These are phyloP conservation scores for Flammula alnicola DNA, from an alignment of 1,284 basidiomycete genomes.

Conservation along the genomic window DNA sequence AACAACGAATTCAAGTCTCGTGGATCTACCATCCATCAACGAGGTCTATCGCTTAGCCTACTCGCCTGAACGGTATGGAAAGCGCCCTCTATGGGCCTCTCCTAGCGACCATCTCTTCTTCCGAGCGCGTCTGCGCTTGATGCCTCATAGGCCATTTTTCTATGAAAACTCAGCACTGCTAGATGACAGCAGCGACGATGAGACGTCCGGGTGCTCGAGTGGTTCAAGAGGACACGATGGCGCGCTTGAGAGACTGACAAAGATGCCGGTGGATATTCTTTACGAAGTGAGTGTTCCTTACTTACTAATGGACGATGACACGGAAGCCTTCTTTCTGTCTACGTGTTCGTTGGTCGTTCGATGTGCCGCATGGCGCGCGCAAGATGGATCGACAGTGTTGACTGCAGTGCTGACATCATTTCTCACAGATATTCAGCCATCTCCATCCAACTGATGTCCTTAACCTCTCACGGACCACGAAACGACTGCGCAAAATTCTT, in stretches of 20 bases:
- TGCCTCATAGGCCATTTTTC: background rate
- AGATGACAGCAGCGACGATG: slow-evolving; percentile 1
- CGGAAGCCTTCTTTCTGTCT: background rate
- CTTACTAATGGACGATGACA: no score
- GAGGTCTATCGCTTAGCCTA: slow-evolving; percentile 2
- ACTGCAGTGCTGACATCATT: background rate
- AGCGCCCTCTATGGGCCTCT: no score
- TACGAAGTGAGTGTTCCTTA: slow-evolving; percentile 34
- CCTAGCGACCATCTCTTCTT: slow-evolving; percentile 11
- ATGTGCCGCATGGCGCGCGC: background rate
- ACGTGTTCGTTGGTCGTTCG: background rate
- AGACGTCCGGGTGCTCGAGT: background rate
- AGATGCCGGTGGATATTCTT: slow-evolving; percentile 35
- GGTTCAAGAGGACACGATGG: slow-evolving; percentile 11
- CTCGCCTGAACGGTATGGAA: slow-evolving; percentile 4
- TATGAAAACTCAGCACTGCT: no score
- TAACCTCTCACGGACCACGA: slow-evolving; percentile 43
- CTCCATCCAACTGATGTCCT: slow-evolving; percentile 41
- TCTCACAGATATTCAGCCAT: slow-evolving; percentile 34
- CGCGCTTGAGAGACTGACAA: slow-evolving; percentile 17
- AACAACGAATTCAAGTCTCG: background rate
- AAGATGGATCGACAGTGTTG: background rate
- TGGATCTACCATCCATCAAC: background rate
- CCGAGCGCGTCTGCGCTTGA: background rate
- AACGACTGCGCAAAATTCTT: slow-evolving; percentile 40